Base-by-base conservation (phyloP, 257 asterid species). In the Capsicum baccatum region DNA sequence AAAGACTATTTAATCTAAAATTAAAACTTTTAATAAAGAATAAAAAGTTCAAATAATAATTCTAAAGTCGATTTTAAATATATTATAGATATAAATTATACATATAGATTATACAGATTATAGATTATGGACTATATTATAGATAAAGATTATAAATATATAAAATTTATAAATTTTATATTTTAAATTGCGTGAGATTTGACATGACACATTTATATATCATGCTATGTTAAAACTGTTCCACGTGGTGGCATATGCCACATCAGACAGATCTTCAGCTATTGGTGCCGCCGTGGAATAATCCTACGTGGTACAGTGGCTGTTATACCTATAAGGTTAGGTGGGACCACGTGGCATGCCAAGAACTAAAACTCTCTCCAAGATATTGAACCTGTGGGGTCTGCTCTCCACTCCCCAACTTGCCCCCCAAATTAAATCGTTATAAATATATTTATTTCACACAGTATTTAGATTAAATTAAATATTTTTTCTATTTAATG, bases 241-340 rank as follows among this genome's bases (percentile, higher is more conserved):
- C 79, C 42, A 48, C 6, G 62, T 52, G 79, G 35, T 17, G 63
- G 21, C 17, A 10, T 52, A 14, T 50, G 82, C 82, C 82, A 78
- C 82, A 78, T 54, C 63, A 54, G 82, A 78, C 50, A 78, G 64
- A 52, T 68, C 13, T 26, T 33, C 71, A 64, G 5, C 17, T 1
- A 35, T 8, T 9, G 64, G 76, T 62, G 9, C 13, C 88, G 93
- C 90, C 89, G 88, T 91, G 94, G 84, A 80, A 35, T n/a, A 16
- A 8, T 63, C 71, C 89, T 82, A 73, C 83, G 64, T 87, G 91
- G 90, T 81, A 70, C 2, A 82, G 79, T 21, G 87, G 62, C 71
- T 80, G 82, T 76, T 84, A 57, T 55, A 83, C 83, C 83, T 58
- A 79, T 86, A 84, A 81, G 78, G 78, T 82, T 68, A 55, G 59